These are phyloP conservation scores for Amaranthus hypochondriacus DNA, from an alignment of 148 eudicot genomes.

Conservation along the genomic window DNA sequence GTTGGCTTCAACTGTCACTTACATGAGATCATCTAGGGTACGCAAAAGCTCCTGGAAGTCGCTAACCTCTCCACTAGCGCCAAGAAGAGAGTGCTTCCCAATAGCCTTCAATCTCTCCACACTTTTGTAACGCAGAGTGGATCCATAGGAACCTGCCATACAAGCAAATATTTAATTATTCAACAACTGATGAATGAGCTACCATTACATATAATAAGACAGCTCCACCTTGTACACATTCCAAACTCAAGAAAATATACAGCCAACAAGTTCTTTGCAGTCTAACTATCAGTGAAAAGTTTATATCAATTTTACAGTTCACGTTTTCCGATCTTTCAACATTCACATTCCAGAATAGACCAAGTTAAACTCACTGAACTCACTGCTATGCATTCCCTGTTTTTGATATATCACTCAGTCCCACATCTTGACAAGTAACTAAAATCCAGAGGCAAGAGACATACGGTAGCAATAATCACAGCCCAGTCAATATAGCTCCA, in stretches of 20 bases:
- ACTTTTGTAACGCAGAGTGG: constrained; percentile 90
- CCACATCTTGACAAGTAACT: neutral
- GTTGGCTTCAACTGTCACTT: constrained; percentile 24
- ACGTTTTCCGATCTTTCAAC: neutral
- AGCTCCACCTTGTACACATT: neutral
- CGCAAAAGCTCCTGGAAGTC: constrained; percentile 89
- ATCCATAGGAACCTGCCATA: constrained; percentile 82
- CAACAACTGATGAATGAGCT: neutral
- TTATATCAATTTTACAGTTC: neutral
- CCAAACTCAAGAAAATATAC: neutral
- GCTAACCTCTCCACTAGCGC: constrained; percentile 95
- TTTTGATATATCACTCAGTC: neutral
- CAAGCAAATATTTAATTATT: constrained; percentile 6
- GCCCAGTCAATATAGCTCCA: neutral
- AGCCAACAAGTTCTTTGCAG: neutral
- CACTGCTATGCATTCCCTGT: neutral
- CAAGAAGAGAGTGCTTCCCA: constrained; percentile 90
- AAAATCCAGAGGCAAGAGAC: neutral
- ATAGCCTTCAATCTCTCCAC: constrained; percentile 79
- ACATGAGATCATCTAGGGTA: constrained; percentile 85
- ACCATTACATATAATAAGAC: neutral
- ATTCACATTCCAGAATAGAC: neutral
- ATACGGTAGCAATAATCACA: neutral
- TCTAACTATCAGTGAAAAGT: neutral
- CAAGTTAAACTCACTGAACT: neutral